Evolutionary conservation across 179 eudicot genomes (phyloP), one percentile per base, ranked within the genome.

Genomic region (Patellifolia procumbens): DNA sequence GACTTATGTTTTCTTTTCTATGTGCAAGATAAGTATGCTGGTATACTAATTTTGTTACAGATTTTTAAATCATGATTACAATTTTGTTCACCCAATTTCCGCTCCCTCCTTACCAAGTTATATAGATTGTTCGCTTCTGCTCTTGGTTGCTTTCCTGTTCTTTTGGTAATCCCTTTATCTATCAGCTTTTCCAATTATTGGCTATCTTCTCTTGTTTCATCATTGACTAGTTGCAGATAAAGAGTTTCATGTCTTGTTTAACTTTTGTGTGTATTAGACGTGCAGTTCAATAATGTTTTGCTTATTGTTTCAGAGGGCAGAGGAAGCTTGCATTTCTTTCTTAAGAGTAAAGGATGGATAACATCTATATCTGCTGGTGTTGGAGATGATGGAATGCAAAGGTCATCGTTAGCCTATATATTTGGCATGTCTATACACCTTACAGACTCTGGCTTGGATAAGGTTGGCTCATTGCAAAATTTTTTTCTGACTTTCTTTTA

Each of bases 291-390:
- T 48, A 52, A 61, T 39, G 53, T 66, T 10, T 76, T 62, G n/a
- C 70, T 34, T 39, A 62, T 78, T 75, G 39, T 78, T 78, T 74
- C 91, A 94, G 99, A 95, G 97, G 97, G 97, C 77, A 89, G 84
- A 72, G 99, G 97, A 76, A 95, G 99, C 83, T 84, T 95, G 87
- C 95, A 74, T 84, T 90, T 82, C 81, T 87, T 95, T 79, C 86
- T 95, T 39, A 91, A 91, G 86, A 91, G 84, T 76, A 90, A 85
- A 83, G 97, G 99, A 72, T 95, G 97, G 97, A 84, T 81, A 73
- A 92, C 97, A 72, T 91, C 99, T 42, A 89, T 93, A 84, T 88
- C 97, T 70, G 97, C 97, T 88, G 99, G 99, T 72, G 95, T 95
- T 75, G 92, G 97, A 35, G 97, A 91, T 73, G 99, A 95, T 70